These are phyloP conservation scores for Tephrocybe sp. DNA, from an alignment of 768 basidiomycete genomes.

Conservation along the genomic window DNA sequence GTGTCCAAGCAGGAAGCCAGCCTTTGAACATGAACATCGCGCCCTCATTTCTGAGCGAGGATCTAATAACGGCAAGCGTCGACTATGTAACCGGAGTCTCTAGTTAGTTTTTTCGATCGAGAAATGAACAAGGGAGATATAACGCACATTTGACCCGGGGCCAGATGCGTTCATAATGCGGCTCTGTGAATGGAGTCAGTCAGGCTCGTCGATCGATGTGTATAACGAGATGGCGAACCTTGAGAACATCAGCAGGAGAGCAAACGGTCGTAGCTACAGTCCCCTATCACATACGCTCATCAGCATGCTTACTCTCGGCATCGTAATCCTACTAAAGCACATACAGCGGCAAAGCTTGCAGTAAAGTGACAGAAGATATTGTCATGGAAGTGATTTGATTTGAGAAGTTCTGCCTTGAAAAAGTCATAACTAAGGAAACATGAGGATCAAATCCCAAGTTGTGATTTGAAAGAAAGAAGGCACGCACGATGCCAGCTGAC, in stretches of 20 bases:
- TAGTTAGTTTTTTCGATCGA: conserved; percentile 5
- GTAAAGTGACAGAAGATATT: conserved; percentile 83
- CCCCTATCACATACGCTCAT: conserved; percentile 41
- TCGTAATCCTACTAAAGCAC: conserved; percentile 21
- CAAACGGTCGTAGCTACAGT: conserved; percentile 89
- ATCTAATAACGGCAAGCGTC: conserved; percentile 64
- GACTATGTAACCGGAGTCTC: conserved; percentile 43
- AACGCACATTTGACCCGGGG: conserved; percentile 68
- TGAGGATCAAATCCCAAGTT: not conserved
- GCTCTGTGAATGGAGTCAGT: conserved; percentile 37
- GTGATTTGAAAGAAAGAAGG: not conserved
- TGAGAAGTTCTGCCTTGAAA: conserved; percentile 82
- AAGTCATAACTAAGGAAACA: conserved; percentile 69
- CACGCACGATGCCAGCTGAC: conserved; percentile 84
- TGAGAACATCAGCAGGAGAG: conserved; percentile 85
- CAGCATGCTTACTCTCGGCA: not conserved
- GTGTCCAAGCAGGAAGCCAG: conserved; percentile 85
- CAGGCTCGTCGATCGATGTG: not conserved
- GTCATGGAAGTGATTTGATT: conserved; percentile 70
- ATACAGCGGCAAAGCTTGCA: conserved; percentile 81
- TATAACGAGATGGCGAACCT: conserved; percentile 36
- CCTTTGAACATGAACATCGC: conserved; percentile 92
- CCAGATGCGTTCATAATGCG: conserved; percentile 90
- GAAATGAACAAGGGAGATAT: not conserved
- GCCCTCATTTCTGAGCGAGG: conserved; percentile 71